These are phyloP conservation scores for Centella asiatica DNA, from an alignment of 129 eudicot species.

Conservation along the genomic window DNA sequence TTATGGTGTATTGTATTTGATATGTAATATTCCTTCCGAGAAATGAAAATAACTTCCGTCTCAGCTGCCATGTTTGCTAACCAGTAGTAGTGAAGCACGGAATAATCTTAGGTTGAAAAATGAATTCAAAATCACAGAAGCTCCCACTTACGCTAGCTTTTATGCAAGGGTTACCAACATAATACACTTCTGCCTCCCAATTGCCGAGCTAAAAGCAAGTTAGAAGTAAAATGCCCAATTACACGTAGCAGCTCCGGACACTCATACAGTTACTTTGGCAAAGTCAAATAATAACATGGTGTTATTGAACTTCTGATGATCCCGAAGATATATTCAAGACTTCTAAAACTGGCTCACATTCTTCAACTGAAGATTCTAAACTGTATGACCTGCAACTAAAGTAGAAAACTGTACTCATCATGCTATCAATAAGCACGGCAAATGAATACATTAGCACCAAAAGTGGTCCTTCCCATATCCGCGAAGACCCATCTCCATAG, in stretches of 20 bases:
- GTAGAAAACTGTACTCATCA: constrained; percentile 92
- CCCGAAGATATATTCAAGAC: constrained; percentile 38
- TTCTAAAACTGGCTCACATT: constrained; percentile 67
- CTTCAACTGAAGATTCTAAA: constrained; percentile 59
- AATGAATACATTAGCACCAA: constrained; percentile 90
- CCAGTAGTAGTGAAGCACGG: background rate
- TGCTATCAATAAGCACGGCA: constrained; percentile 74
- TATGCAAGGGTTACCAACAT: background rate
- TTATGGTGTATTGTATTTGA: constrained; percentile 23
- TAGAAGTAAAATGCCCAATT: background rate
- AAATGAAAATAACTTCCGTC: constrained; percentile 9
- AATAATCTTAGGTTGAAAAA: background rate
- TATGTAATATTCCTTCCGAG: constrained; percentile 2
- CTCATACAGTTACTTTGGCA: background rate
- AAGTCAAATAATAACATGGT: background rate
- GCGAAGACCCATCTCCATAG: constrained; percentile 92
- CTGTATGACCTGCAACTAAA: constrained; percentile 89
- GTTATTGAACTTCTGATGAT: constrained; percentile 26
- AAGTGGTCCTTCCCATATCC: constrained; percentile 98
- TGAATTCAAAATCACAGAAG: constrained; percentile 11
- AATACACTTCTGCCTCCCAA: constrained; percentile 3
- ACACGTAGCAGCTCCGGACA: background rate
- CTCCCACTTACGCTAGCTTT: background rate
- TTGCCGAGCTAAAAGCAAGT: background rate
- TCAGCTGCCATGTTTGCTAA: constrained; percentile 11